A percentile compares a stretch with the other conserved stretches of the same genome.
These are phyloP conservation scores for Collybiopsis luxurians DNA, from an alignment of 768 basidiomycete genomes.

Conservation along the genomic window DNA sequence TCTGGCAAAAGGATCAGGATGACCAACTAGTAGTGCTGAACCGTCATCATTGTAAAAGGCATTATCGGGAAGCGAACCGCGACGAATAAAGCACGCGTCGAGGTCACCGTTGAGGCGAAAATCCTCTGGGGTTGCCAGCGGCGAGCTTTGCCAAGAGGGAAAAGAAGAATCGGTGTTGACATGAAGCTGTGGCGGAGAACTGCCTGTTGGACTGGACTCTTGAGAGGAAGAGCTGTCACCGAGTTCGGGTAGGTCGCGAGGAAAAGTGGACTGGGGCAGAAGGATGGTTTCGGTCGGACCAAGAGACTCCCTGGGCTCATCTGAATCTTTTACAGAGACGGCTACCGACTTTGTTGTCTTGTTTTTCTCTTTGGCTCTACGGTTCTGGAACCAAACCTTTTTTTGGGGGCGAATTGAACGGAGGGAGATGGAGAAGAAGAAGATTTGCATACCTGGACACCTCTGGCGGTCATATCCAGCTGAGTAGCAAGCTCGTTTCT, in stretches of 20 bases:
- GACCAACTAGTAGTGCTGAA: constrained; percentile 33
- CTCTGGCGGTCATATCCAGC: constrained; percentile 89
- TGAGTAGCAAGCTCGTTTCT: constrained; percentile 78
- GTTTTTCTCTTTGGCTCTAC: constrained; percentile 83
- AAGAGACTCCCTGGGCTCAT: background rate
- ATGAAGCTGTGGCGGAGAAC: constrained; percentile 39
- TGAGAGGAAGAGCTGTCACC: constrained; percentile 18
- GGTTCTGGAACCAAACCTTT: constrained; percentile 22
- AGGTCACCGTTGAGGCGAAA: constrained; percentile 17
- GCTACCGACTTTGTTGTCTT: constrained; percentile 43
- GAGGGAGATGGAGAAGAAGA: constrained; percentile 1
- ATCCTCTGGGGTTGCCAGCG: constrained; percentile 34
- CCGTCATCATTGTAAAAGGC: constrained; percentile 30
- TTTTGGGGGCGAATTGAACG: too few relatives aligned
- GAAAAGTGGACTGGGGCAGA: constrained; percentile 9
- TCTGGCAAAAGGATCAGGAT: constrained; percentile 39
- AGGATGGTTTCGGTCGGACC: constrained; percentile 6
- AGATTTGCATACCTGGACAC: constrained; percentile 72
- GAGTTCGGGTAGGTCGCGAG: constrained; percentile 13
- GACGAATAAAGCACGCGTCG: constrained; percentile 27
- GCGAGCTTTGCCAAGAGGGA: constrained; percentile 33
- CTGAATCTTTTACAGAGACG: background rate
- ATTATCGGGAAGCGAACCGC: constrained; percentile 56
- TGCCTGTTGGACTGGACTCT: constrained; percentile 25
- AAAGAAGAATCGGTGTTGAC: constrained; percentile 31